A percentile compares a stretch with the other conserved stretches of the same genome.
phyloP scores from a whole-genome alignment of 1,139 yeast species.

The Debaryomycetaceae sp. region DNA sequence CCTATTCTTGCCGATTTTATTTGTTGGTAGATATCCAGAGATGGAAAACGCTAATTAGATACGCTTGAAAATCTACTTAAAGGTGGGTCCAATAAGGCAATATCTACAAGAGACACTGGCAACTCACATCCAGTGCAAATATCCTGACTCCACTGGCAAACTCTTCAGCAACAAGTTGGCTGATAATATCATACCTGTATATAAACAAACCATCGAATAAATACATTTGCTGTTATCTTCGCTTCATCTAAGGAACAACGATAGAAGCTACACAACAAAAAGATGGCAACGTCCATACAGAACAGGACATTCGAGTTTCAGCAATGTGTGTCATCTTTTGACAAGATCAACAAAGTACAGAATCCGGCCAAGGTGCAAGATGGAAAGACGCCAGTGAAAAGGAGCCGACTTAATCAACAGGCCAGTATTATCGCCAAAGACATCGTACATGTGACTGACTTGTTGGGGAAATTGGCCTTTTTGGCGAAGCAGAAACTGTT shows the following conservation, averaged over 20 bases:
- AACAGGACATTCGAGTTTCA: slow-evolving; percentile 85
- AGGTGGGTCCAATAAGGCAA: no score
- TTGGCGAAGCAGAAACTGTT: slow-evolving; percentile 89
- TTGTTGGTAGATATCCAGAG: no score
- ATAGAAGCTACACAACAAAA: not conserved
- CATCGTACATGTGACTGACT: slow-evolving; percentile 82
- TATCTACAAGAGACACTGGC: no score
- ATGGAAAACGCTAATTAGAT: no score
- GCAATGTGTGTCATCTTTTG: slow-evolving; percentile 73
- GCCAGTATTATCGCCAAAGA: slow-evolving; percentile 89
- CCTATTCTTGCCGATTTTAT: no score
- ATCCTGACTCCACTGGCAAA: no score
- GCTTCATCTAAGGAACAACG: not conserved
- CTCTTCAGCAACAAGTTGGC: no score
- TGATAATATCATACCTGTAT: no score
- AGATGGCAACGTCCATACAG: slow-evolving; percentile 44
- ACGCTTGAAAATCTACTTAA: no score
- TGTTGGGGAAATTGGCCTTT: slow-evolving; percentile 74
- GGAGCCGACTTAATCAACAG: slow-evolving; percentile 70
- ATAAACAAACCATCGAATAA: not conserved
- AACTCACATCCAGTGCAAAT: no score
- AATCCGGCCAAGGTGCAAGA: slow-evolving; percentile 5
- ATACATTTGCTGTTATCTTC: slow-evolving; percentile 5
- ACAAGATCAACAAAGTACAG: slow-evolving; percentile 50
- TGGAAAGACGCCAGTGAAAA: slow-evolving; percentile 18